These are phyloP conservation scores for Penicillium odoratum DNA, from an alignment of 495 filamentous ascomycete genomes.

Conservation along the genomic window DNA sequence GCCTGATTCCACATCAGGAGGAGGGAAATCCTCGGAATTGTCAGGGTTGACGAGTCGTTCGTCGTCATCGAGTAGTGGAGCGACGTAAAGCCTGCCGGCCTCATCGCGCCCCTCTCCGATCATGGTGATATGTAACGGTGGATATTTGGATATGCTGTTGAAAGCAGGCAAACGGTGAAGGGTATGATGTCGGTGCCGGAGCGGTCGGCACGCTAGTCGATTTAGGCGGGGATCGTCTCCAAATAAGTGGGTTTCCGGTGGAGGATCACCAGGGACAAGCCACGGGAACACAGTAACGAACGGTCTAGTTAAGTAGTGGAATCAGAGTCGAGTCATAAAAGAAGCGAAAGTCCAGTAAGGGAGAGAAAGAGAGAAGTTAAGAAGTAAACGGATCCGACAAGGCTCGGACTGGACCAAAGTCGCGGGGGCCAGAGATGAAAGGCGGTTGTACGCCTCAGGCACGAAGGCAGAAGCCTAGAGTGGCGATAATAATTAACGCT, in stretches of 20 bases:
- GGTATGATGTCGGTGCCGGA: conserved; percentile 28
- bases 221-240: conserved; percentile 20
- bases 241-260: conserved; percentile 17
- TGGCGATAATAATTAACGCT: neutral
- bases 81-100: conserved; percentile 34
- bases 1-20: conserved; percentile 39
- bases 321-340: neutral
- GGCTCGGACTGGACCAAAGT: neutral
- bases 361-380: neutral
- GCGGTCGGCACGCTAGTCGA: conserved; percentile 23
- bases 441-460: neutral
- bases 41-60: conserved; percentile 42
- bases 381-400: neutral
- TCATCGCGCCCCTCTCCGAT: conserved; percentile 38
- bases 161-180: conserved; percentile 13
- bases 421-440: neutral
- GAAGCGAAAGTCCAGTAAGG: neutral
- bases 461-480: neutral
- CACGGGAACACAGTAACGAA: neutral
- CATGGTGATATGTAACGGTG: conserved; percentile 25
- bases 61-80: conserved; percentile 39
- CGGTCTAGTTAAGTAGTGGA: neutral
- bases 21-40: conserved; percentile 37
- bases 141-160: conserved; percentile 2
- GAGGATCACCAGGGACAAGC: conserved; percentile 20